phyloP scores from a whole-genome alignment of 805 yeast genomes.

The Pichia nakasei region DNA sequence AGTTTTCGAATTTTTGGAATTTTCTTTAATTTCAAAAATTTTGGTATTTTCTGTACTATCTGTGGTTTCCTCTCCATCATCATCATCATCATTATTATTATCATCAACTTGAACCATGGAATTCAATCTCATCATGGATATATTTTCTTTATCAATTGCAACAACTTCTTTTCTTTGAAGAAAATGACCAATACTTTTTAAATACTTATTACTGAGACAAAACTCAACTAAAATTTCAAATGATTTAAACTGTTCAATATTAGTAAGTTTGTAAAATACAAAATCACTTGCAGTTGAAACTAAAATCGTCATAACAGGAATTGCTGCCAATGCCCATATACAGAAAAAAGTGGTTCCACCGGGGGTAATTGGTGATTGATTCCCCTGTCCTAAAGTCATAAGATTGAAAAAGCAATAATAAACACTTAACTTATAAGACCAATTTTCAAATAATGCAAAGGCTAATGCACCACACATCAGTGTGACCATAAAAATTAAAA shows the following conservation, averaged over 20 bases:
- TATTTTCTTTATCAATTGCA: neutral
- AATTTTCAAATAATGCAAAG: conserved; percentile 51
- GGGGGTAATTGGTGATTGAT: conserved; percentile 49
- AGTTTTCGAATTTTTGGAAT: too few relatives aligned
- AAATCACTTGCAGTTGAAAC: conserved; percentile 66
- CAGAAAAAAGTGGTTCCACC: conserved; percentile 70
- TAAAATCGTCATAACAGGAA: conserved; percentile 80
- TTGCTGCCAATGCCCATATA: conserved; percentile 73
- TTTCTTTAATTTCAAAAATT: neutral
- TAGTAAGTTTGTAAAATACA: conserved; percentile 27
- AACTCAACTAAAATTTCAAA: conserved; percentile 12
- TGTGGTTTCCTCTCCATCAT: too few relatives aligned
- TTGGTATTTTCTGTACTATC: too few relatives aligned
- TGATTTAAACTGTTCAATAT: conserved; percentile 10
- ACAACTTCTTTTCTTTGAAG: conserved; percentile 2
- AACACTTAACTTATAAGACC: conserved; percentile 65
- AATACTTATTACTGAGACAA: conserved; percentile 5
- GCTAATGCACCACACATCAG: conserved; percentile 70
- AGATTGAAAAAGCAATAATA: conserved; percentile 72
- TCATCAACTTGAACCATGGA: neutral
- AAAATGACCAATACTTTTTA: conserved; percentile 4
- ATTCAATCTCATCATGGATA: neutral
- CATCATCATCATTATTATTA: neutral
- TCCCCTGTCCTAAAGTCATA: conserved; percentile 82
- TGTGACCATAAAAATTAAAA: conserved; percentile 42